Base-by-base conservation (phyloP, 176 grass and related monocot species). In the Zoysia pacifica region DNA sequence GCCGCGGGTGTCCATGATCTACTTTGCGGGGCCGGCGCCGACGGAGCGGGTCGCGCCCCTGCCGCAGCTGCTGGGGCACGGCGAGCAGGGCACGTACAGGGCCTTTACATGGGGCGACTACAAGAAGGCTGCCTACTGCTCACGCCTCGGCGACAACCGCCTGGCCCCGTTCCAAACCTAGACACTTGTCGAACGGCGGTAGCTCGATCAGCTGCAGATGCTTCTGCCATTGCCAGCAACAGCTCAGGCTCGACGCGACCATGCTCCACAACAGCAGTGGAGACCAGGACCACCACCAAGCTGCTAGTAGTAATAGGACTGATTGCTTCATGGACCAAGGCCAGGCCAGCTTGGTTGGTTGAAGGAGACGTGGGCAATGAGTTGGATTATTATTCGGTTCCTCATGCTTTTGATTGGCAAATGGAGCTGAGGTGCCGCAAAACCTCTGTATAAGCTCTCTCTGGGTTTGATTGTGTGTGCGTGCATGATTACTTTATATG, bases 1-100 rank as follows among this genome's bases (percentile, higher is more conserved):
- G n/a, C n/a, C n/a, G n/a, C n/a, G n/a, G n/a, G n/a, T 94, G 53
- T 97, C 91, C 10, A 91, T 92, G 87, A 92, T 97, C 73, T 97
- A 91, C 80, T 97, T 97, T 53, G 89, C 80, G 48, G 94, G 94
- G 16, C 87, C 91, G 83, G 76, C 91, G 68, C 12, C 79, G 76
- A 81, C 52, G 74, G 76, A 94, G 73, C 76, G 82, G 67, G 86
- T 97, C n/a, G 87, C 87, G 1, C 91, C 94, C 3, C 51, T 97
- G 89, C 76, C 64, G 39, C 76, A 88, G 83, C 67, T 97, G 82
- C 84, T 94, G 84, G 38, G 88, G 85, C 76, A 86, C 12, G 88
- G 75, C 69, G 87, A 91, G 72, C 83, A 85, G 71, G 88, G 88
- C 77, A 2, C 68, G 62, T 97, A 97, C 91, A 86, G 61, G 66